Evolutionary conservation across 768 basidiomycete species (phyloP).

Genomic region (Termitomyces sp.): DNA sequence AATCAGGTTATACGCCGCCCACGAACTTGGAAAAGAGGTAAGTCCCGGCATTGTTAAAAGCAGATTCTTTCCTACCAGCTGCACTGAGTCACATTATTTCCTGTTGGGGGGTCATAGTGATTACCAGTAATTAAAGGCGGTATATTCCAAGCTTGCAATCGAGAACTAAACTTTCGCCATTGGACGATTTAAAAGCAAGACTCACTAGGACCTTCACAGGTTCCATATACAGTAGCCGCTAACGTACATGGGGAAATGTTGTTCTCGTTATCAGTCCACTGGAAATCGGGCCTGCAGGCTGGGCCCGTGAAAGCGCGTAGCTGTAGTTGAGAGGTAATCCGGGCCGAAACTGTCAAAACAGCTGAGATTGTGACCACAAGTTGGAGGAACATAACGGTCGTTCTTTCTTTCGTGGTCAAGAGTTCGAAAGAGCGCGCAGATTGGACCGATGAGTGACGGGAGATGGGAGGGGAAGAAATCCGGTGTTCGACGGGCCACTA

Average conservation of each 20-base stretch:
- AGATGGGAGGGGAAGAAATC: slow-evolving; percentile 1
- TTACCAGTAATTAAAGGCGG: slow-evolving; percentile 9
- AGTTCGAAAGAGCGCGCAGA: not conserved
- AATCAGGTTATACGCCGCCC: slow-evolving; percentile 52
- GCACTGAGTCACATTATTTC: slow-evolving; percentile 22
- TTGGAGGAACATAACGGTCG: not conserved
- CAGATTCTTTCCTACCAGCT: slow-evolving; percentile 28
- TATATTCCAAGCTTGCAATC: slow-evolving; percentile 26
- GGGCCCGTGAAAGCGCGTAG: slow-evolving; percentile 17
- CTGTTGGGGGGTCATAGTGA: not conserved
- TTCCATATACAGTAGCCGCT: slow-evolving; percentile 27
- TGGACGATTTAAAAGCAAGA: not conserved
- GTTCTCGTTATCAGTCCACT: slow-evolving; percentile 31
- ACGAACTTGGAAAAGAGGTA: slow-evolving; percentile 33
- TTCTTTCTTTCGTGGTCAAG: not conserved
- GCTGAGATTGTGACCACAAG: slow-evolving; percentile 3
- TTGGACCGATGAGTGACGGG: not conserved
- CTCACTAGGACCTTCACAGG: slow-evolving; percentile 34
- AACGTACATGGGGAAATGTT: slow-evolving; percentile 30
- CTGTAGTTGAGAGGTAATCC: not conserved
- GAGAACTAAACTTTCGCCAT: not conserved
- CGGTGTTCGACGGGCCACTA: not conserved
- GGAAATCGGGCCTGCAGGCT: slow-evolving; percentile 26
- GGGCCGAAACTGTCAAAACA: not conserved
- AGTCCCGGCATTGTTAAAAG: not conserved